Conservation (phyloP, 2,329 filamentous ascomycete genomes). For the Cordyceps farinosa region DNA sequence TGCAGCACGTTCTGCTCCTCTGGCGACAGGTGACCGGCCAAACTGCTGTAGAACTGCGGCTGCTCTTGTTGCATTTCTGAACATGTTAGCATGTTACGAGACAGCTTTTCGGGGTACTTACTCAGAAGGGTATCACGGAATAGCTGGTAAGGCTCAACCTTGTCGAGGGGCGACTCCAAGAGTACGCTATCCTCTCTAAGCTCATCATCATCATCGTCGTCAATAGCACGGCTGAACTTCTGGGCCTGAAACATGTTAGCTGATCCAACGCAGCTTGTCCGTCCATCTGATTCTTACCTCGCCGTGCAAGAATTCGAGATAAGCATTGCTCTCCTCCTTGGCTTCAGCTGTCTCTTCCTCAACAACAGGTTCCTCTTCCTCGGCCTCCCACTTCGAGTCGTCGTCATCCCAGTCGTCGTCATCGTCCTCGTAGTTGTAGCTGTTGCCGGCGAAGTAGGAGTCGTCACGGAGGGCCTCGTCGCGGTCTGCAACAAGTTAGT, state of each 20-base stretch:
- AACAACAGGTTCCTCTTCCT: slow-evolving; percentile 61
- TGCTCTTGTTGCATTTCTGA: slow-evolving; percentile 85
- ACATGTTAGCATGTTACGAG: neutral
- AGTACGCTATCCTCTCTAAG: slow-evolving; percentile 89
- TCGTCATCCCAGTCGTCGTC: slow-evolving; percentile 84
- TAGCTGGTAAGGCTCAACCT: slow-evolving; percentile 87
- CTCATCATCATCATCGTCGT: slow-evolving; percentile 76
- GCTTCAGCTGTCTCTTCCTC: slow-evolving; percentile 63
- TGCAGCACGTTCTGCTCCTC: slow-evolving; percentile 83
- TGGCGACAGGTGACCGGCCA: slow-evolving; percentile 72
- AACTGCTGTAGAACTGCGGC: slow-evolving; percentile 77
- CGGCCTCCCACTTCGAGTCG: slow-evolving; percentile 74
- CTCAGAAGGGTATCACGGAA: slow-evolving; percentile 80
- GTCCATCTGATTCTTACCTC: slow-evolving; percentile 55
- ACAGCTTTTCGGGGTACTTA: slow-evolving; percentile 46
- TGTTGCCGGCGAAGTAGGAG: slow-evolving; percentile 63
- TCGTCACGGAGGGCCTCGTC: slow-evolving; percentile 91
- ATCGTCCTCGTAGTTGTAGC: slow-evolving; percentile 64
- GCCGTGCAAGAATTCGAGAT: slow-evolving; percentile 92
- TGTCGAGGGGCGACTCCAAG: slow-evolving; percentile 90
- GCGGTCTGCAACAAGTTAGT: slow-evolving; percentile 57
- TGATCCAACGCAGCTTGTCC: neutral
- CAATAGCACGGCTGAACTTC: slow-evolving; percentile 70
- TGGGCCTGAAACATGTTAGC: slow-evolving; percentile 58
- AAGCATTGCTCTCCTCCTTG: slow-evolving; percentile 88